Percentiles rank a stretch among this genome's conserved stretches.
phyloP scores from a whole-genome alignment of 106 monocot genomes.

The Cymbidium sinense region DNA sequence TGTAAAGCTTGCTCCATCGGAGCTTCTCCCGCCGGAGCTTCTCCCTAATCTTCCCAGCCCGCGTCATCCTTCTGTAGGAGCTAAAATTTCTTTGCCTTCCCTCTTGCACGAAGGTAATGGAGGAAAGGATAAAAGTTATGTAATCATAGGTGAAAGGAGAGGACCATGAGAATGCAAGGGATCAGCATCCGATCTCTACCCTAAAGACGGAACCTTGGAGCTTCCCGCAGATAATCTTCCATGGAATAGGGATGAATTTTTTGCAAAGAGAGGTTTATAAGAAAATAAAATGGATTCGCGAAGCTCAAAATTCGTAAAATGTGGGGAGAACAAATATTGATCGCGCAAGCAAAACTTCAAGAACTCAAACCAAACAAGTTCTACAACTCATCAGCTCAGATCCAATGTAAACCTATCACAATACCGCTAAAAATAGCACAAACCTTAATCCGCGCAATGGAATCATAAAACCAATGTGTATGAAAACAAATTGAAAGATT shows the following conservation, averaged over 20 bases:
- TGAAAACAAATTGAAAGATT: neutral
- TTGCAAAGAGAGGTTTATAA: too few relatives aligned
- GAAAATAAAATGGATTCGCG: too few relatives aligned
- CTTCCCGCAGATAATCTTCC: neutral
- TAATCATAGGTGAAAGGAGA: too few relatives aligned
- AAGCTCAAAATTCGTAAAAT: too few relatives aligned
- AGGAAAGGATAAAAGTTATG: too few relatives aligned
- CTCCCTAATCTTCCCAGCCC: too few relatives aligned
- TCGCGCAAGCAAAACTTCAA: too few relatives aligned
- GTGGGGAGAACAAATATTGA: too few relatives aligned
- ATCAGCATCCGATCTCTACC: neutral
- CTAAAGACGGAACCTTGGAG: neutral
- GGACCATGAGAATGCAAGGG: neutral
- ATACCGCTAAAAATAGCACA: too few relatives aligned
- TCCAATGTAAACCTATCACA: neutral
- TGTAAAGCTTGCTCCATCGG: slow-evolving; percentile 53
- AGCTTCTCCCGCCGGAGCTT: slow-evolving; percentile 33
- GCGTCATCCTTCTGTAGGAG: neutral
- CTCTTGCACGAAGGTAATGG: neutral
- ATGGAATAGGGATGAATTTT: too few relatives aligned
- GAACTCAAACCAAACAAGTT: neutral
- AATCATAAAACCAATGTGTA: neutral
- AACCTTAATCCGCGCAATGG: too few relatives aligned
- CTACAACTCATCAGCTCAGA: neutral
- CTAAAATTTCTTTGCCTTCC: neutral